Conservation (phyloP, 495 filamentous ascomycete genomes). For the Podospora australis region DNA sequence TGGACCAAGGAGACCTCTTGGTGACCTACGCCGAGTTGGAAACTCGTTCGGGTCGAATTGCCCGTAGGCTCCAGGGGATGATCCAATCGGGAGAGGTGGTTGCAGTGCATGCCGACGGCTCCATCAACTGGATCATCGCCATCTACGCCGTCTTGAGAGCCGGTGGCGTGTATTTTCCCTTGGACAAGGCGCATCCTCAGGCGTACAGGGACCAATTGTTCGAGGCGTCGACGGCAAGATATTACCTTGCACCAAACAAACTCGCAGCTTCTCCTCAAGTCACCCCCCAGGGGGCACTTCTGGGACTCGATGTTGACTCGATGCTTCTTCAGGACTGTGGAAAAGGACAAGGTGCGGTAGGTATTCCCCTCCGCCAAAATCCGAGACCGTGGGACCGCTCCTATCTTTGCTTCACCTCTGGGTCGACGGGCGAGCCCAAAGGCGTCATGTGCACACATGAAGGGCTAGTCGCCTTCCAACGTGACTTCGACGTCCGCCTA, state of each 20-base stretch:
- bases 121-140: conserved; percentile 34
- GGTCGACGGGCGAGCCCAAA: conserved; percentile 32
- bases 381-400: no score
- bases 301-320: no score
- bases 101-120: conserved; percentile 27
- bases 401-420: conserved; percentile 35
- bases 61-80: background rate
- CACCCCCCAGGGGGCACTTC: no score
- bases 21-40: background rate
- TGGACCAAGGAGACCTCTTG: background rate
- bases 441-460: conserved; percentile 22
- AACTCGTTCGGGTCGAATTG: background rate
- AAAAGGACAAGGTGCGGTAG: no score
- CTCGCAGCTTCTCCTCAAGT: no score
- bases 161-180: conserved; percentile 13
- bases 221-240: no score
- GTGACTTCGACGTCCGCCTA: conserved; percentile 19
- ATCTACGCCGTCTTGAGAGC: conserved; percentile 28
- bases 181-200: background rate
- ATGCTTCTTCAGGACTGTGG: no score
- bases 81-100: conserved; percentile 23
- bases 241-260: no score
- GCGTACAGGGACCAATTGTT: background rate
- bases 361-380: no score
- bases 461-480: conserved; percentile 21